Evolutionary conservation across 768 basidiomycete species (phyloP).

Genomic region (Candolleomyces aberdarensis): DNA sequence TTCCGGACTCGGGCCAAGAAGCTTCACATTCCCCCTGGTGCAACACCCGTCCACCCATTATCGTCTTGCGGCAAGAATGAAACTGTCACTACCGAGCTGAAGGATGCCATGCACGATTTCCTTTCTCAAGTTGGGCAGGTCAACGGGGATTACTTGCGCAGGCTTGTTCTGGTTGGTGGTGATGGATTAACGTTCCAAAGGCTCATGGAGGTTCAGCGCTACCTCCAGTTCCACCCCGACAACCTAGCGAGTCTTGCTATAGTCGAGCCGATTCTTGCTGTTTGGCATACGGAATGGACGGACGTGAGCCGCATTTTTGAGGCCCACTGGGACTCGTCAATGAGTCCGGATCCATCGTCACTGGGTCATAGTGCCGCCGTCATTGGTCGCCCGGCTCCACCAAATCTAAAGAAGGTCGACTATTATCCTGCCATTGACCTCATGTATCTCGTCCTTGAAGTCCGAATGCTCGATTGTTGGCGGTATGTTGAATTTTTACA

Average conservation of each 20-base stretch:
- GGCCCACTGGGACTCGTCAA: slow-evolving; percentile 24
- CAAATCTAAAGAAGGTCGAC: slow-evolving; percentile 31
- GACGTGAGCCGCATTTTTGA: slow-evolving; percentile 24
- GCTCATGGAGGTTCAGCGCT: slow-evolving; percentile 19
- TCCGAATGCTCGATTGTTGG: slow-evolving; percentile 32
- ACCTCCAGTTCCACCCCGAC: slow-evolving; percentile 23
- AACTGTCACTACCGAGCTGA: slow-evolving; percentile 22
- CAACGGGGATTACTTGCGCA: slow-evolving; percentile 14
- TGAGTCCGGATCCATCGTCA: slow-evolving; percentile 22
- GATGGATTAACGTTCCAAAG: slow-evolving; percentile 36
- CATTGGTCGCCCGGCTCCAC: slow-evolving; percentile 23
- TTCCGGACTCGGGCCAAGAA: slow-evolving; percentile 20
- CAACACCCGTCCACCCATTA: slow-evolving; percentile 23
- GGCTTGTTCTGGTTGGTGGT: slow-evolving; percentile 21
- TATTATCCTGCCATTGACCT: slow-evolving; percentile 24
- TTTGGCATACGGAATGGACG: slow-evolving; percentile 29
- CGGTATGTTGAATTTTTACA: slow-evolving; percentile 18
- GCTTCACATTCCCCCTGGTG: slow-evolving; percentile 1
- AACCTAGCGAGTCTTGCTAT: slow-evolving; percentile 16
- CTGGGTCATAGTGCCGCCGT: slow-evolving; percentile 27
- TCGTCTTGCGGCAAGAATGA: slow-evolving; percentile 25
- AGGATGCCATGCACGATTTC: slow-evolving; percentile 30
- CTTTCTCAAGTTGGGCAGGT: slow-evolving; percentile 28
- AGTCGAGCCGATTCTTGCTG: slow-evolving; percentile 19
- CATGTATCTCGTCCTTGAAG: slow-evolving; percentile 22